A percentile compares a stretch with the other conserved stretches of the same genome.
These are phyloP conservation scores for Bryoerythrophyllum caledonicum DNA, from an alignment of 225 moss, liverwort and hornwort genomes.

Conservation along the genomic window DNA sequence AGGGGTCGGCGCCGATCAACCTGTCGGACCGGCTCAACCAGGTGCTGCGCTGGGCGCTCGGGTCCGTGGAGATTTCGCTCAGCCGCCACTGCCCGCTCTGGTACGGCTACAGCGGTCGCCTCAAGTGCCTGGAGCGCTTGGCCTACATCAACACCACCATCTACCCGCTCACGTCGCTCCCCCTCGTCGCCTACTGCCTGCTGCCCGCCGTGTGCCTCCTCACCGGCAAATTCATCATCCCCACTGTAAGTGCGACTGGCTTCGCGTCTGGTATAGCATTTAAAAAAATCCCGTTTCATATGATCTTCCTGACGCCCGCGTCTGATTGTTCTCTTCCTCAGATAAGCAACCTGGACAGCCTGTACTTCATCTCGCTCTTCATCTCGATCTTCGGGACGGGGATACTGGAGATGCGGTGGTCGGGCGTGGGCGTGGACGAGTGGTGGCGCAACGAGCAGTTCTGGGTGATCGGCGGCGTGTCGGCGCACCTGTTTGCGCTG, in stretches of 20 bases:
- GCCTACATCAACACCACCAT: conserved; percentile 89
- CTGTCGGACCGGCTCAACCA: conserved; percentile 87
- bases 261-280: no score
- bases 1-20: conserved; percentile 94
- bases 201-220: conserved; percentile 87
- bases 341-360: conserved; percentile 84
- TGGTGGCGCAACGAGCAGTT: conserved; percentile 99
- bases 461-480: conserved; percentile 98
- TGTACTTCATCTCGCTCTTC: conserved; percentile 89
- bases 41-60: conserved; percentile 90
- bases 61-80: conserved; percentile 78
- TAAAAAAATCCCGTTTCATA: no score
- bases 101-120: conserved; percentile 77
- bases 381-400: conserved; percentile 87
- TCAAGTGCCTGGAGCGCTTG: conserved; percentile 86
- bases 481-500: conserved; percentile 81
- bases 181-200: conserved; percentile 85
- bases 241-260: conserved; percentile 54
- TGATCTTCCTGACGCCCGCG: no score
- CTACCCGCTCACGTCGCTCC: conserved; percentile 83
- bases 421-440: conserved; percentile 87
- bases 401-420: conserved; percentile 94
- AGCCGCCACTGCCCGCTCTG: conserved; percentile 91
- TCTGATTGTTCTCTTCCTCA: conserved; percentile 30
- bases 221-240: conserved; percentile 92